A percentile compares a stretch with the other conserved stretches of the same genome.
Evolutionary conservation across 371 early-diverging fungal genomes (phyloP).

Genomic region (Blastocladiella emersonii): DNA sequence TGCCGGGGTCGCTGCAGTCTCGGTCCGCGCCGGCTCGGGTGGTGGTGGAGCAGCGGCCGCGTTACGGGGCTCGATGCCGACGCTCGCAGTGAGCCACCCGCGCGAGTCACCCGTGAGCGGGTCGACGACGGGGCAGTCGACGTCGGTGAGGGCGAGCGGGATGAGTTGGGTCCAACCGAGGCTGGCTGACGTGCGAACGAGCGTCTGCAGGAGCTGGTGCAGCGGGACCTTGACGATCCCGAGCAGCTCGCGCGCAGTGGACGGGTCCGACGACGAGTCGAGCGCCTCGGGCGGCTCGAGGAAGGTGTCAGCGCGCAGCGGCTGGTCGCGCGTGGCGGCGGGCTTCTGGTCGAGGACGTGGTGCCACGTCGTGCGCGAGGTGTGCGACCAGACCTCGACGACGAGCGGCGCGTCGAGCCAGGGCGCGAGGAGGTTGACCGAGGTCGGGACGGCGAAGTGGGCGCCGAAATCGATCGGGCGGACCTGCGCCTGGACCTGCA

Average conservation of each 20-base stretch:
- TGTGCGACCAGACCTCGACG: background rate
- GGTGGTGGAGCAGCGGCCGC: too few relatives aligned
- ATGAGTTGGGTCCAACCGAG: background rate
- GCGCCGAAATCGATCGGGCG: background rate
- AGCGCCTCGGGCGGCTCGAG: too few relatives aligned
- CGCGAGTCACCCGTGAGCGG: background rate
- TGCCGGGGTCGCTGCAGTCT: too few relatives aligned
- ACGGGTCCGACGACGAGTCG: too few relatives aligned
- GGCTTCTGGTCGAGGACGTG: too few relatives aligned
- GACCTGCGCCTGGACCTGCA: background rate
- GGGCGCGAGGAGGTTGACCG: background rate
- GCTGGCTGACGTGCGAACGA: background rate
- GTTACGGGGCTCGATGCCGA: background rate
- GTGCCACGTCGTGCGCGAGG: too few relatives aligned
- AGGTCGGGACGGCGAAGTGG: background rate
- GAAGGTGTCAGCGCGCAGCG: too few relatives aligned
- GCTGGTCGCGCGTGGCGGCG: too few relatives aligned
- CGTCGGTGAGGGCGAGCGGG: background rate
- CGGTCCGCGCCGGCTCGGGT: too few relatives aligned
- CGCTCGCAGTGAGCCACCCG: background rate
- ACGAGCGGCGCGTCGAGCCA: background rate
- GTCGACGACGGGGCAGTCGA: background rate
- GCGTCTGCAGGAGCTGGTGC: background rate
- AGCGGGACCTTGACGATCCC: background rate
- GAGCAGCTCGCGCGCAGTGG: background rate